Base-by-base conservation (phyloP, 345 rosid species). In the Sonneratia alba region DNA sequence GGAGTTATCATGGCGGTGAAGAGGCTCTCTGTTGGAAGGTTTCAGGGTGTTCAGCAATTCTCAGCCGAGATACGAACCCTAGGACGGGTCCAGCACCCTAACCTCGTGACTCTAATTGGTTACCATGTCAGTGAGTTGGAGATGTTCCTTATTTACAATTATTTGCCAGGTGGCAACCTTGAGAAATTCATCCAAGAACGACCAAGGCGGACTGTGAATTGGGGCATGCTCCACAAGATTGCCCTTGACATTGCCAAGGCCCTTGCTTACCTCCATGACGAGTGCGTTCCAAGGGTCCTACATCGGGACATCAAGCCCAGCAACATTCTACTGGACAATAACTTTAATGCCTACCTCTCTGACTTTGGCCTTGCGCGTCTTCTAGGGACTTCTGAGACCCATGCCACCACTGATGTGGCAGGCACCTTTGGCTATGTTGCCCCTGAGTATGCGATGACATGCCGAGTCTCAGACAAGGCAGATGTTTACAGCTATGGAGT, bases 351-450 rank as follows among this genome's bases (percentile, higher is more conserved):
- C 36, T 84, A 82, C 77, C 77, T 84, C n/a, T 84, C 87, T 64
- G 87, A 84, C 75, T 84, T 84, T 61, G 87, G 87, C 63, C 81
- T 84, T 66, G 87, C 87, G 2, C 79, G 87, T 66, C 84, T 84
- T 27, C 62, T 84, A 79, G 87, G 85, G 68, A 82, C 85, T 73
- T 84, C 87, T 6, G 84, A 84, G 78, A 84, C 85, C 45, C 85
- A 82, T 76, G 87, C 87, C 66, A 84, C 87, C 43, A 84, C 87
- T 10, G 87, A 82, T 73, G 87, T 84, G 43, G 87, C 87, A 0
- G 87, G 87, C 42, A 84, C 87, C 66, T 84, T 84, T 37, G 87
- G 87, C 37, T 84, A 84, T 69, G 85, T 84, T 73, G 87, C 87
- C 68, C 87, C 87, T 34, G 87, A 84, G 74, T 84, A 84, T 70